Evolutionary conservation across 1,284 basidiomycete species (phyloP).

Genomic region (Veloboletus limbatus): DNA sequence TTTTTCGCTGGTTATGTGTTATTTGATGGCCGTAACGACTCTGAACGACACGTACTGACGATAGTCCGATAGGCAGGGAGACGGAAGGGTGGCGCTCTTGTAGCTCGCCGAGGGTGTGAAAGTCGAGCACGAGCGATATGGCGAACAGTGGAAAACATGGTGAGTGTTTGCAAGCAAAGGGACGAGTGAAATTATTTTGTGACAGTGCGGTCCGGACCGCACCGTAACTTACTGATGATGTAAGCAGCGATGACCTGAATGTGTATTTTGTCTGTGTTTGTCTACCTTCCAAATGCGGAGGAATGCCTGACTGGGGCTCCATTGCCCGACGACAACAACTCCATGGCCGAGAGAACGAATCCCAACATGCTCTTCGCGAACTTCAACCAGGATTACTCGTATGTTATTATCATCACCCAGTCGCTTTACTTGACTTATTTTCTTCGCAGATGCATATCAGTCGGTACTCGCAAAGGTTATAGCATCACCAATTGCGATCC

Average conservation of each 20-base stretch:
- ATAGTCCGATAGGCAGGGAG: conserved; percentile 24
- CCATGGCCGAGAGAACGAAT: conserved; percentile 34
- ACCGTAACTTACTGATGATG: too few species aligned
- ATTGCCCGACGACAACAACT: conserved; percentile 13
- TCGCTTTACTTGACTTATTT: too few species aligned
- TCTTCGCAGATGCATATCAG: conserved; percentile 79
- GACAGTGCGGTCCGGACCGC: too few species aligned
- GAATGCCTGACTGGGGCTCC: not conserved
- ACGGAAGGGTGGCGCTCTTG: conserved; percentile 1
- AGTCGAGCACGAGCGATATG: conserved; percentile 22
- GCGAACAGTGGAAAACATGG: conserved; percentile 26
- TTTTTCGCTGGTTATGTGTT: conserved; percentile 56
- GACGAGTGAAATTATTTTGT: not conserved
- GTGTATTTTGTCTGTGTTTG: conserved; percentile 21
- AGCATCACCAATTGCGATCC: conserved; percentile 98
- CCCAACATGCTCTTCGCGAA: conserved; percentile 77
- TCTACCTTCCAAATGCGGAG: conserved; percentile 13
- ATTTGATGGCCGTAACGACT: not conserved
- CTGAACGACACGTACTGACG: conserved; percentile 27
- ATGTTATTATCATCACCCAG: too few species aligned
- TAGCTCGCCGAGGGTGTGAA: conserved; percentile 6
- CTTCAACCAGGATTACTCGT: conserved; percentile 89
- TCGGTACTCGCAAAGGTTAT: conserved; percentile 95
- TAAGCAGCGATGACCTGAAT: too few species aligned
- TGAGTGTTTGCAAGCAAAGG: too few species aligned